A percentile compares a stretch with the other conserved stretches of the same genome.
Evolutionary conservation across 1,284 basidiomycete genomes (phyloP).

Genomic region (Mycena sp.): DNA sequence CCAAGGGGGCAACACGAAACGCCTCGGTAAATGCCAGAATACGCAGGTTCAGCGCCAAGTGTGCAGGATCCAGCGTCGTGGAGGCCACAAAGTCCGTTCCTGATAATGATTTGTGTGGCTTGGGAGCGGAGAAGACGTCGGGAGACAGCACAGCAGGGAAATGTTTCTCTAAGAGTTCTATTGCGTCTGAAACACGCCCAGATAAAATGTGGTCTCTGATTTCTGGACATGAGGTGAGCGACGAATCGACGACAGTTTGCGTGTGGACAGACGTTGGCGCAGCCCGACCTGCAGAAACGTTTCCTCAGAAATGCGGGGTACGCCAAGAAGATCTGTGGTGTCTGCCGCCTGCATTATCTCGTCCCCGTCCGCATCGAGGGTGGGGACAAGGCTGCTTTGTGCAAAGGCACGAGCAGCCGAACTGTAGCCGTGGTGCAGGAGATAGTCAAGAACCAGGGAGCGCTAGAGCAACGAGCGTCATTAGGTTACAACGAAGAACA

Average conservation of each 20-base stretch:
- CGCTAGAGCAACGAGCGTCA: constrained; percentile 55
- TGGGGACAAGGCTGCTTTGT: constrained; percentile 63
- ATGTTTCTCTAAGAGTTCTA: constrained; percentile 66
- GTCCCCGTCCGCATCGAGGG: constrained; percentile 75
- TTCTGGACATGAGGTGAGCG: constrained; percentile 51
- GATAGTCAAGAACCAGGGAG: constrained; percentile 83
- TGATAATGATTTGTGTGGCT: constrained; percentile 25
- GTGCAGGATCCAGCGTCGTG: constrained; percentile 73
- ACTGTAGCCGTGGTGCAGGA: constrained; percentile 78
- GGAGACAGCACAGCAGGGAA: constrained; percentile 71
- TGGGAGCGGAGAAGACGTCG: constrained; percentile 16
- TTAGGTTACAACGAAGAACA: neutral
- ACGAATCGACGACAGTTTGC: neutral
- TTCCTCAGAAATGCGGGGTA: constrained; percentile 49
- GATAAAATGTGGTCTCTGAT: constrained; percentile 72
- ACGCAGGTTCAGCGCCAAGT: constrained; percentile 83
- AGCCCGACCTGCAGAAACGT: constrained; percentile 58
- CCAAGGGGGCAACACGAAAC: constrained; percentile 70
- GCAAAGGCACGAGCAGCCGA: constrained; percentile 78
- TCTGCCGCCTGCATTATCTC: constrained; percentile 53
- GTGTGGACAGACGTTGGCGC: constrained; percentile 61
- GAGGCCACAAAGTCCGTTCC: constrained; percentile 59
- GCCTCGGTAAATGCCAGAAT: constrained; percentile 87
- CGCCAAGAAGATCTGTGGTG: constrained; percentile 34
- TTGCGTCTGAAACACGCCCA: constrained; percentile 78